Base-by-base conservation (phyloP, 805 yeast genomes). In the Cephaloascus albidus region DNA sequence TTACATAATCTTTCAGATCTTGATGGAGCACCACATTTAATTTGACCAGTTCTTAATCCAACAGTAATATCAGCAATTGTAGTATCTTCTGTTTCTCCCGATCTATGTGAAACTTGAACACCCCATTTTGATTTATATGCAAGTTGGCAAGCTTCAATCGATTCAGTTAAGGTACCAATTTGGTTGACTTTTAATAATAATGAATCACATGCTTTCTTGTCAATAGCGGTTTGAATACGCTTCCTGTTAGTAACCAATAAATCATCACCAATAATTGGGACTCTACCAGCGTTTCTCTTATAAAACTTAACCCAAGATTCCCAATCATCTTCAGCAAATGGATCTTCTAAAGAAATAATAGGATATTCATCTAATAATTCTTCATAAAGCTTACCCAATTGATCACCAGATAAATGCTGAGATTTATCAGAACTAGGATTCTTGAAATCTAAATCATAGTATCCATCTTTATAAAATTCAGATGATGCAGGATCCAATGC, bases 1-100 rank as follows among this genome's bases (percentile, higher is more conserved):
- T 52, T 52, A 18, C 53, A 53, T 35, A 52, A 45, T 40, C 56
- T 45, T 42, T 50, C 56, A 10, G 56, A 50, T 40, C 54, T 43
- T 3, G 53, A 51, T 20, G 51, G 49, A 26, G 56, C 54, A 36
- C 56, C 56, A 26, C 50, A 43, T 40, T 52, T 52, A 27, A 52
- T 41, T 43, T 52, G 54, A 41, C 54, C 52, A 18, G 50, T 39
- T 37, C 51, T 42, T 38, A 52, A 45, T 18, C 56, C 56, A 17
- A 52, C 53, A 30, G 44, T 42, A 32, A 52, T 36, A 43, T 52
- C 56, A 28, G 56, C 56, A 40, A 52, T 50, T 18, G 40, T 36
- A 23, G 48, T 46, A 39, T 52, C 56, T 44, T 52, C 54, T 30
- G 56, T 49, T 42, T 52, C 56, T 30, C 55, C 55, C 1, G 54